phyloP scores from a whole-genome alignment of 331 rosid genomes.

The Acacia concinna region DNA sequence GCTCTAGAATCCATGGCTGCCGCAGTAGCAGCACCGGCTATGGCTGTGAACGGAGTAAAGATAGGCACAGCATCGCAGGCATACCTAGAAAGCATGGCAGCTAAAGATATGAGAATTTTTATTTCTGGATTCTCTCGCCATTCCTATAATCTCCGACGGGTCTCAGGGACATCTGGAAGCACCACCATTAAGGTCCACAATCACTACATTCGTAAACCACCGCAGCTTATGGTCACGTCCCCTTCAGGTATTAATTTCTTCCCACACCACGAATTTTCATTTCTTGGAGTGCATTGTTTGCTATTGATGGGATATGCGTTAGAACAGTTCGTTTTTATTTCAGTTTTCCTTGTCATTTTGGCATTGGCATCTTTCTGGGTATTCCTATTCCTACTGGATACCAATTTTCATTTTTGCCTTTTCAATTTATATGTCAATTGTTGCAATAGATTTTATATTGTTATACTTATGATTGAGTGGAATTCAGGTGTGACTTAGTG shows the following conservation, averaged over 20 bases:
- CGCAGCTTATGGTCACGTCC: constrained; percentile 67
- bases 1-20: constrained; percentile 37
- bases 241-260: constrained; percentile 73
- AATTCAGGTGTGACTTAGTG: constrained; percentile 2
- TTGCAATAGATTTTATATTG: neutral
- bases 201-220: constrained; percentile 63
- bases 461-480: constrained; percentile 13
- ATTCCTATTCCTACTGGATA: neutral
- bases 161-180: constrained; percentile 84
- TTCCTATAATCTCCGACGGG: constrained; percentile 60
- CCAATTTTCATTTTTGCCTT: neutral
- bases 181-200: constrained; percentile 76
- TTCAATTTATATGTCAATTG: neutral
- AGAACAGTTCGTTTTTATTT: neutral
- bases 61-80: constrained; percentile 56
- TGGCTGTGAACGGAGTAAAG: constrained; percentile 49
- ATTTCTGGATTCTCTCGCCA: constrained; percentile 84
- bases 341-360: neutral
- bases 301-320: neutral
- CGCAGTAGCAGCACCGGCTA: constrained; percentile 38
- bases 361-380: constrained; percentile 26
- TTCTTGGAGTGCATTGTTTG: constrained; percentile 4
- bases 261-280: neutral
- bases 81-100: constrained; percentile 56
- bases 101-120: constrained; percentile 62